Evolutionary conservation across 768 basidiomycete species (phyloP).

Genomic region (Aureoboletus auriporus): DNA sequence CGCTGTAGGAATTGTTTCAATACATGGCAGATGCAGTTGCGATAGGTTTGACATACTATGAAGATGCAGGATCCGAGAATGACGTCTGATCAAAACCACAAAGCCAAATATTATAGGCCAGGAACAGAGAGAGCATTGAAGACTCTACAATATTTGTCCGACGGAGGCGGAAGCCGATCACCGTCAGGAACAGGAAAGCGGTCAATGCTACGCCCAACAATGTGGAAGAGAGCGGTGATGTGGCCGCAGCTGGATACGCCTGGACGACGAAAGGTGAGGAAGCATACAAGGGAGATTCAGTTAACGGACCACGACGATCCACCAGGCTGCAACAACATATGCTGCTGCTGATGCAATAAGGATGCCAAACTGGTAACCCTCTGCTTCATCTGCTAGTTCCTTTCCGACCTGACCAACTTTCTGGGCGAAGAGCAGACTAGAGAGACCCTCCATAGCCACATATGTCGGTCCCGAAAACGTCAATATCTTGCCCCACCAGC

Average conservation of each 20-base stretch:
- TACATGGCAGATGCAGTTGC: not conserved
- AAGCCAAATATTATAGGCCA: slow-evolving; percentile 89
- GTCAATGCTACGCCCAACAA: slow-evolving; percentile 85
- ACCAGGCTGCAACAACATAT: slow-evolving; percentile 81
- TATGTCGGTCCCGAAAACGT: slow-evolving; percentile 73
- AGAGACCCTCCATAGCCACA: slow-evolving; percentile 79
- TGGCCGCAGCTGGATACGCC: slow-evolving; percentile 80
- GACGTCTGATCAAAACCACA: slow-evolving; percentile 77
- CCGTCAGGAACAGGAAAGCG: slow-evolving; percentile 83
- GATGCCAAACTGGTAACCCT: slow-evolving; percentile 71
- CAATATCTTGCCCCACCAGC: slow-evolving; percentile 71
- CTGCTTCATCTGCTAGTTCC: slow-evolving; percentile 65
- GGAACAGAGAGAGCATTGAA: slow-evolving; percentile 78
- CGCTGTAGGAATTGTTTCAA: slow-evolving; percentile 37
- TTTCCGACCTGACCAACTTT: slow-evolving; percentile 76
- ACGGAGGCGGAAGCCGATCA: slow-evolving; percentile 85
- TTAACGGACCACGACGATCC: slow-evolving; percentile 72
- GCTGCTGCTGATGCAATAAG: slow-evolving; percentile 74
- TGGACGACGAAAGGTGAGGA: slow-evolving; percentile 27
- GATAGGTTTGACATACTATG: slow-evolving; percentile 53
- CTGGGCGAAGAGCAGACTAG: slow-evolving; percentile 78
- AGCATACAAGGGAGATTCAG: not conserved
- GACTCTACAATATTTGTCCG: slow-evolving; percentile 93
- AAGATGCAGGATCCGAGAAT: slow-evolving; percentile 67
- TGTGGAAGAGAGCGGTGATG: slow-evolving; percentile 84